Base-by-base conservation (phyloP, 176 grass and related monocot genomes). In the Cenchrus americanus region DNA sequence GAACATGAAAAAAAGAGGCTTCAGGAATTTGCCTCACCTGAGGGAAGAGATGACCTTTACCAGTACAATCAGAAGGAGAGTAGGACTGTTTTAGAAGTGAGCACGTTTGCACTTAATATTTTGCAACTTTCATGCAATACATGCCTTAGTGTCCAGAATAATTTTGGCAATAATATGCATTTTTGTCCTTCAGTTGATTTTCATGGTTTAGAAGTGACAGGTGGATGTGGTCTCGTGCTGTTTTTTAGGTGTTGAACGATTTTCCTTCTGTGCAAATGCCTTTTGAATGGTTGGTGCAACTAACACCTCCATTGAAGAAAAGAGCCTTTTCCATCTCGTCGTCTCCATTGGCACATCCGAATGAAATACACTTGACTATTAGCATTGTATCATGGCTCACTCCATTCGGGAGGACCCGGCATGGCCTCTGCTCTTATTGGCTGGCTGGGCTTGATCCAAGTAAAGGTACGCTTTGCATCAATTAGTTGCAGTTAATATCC, bases 251-350 rank as follows among this genome's bases (percentile, higher is more conserved):
- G 69, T 74, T 95, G 86, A 91, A 98, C 74, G 96, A 95, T 87
- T 98, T 98, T 82, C 87, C 93, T 60, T 98, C 91, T 0, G 92
- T 95, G 74, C 86, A 90, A 60, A 92, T 95, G 89, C 89, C 96
- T 86, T 95, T 98, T 83, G 96, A 98, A 82, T 95, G 96, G 96
- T 67, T 98, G 77, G 93, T 93, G 50, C 96, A 95, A 77, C 87
- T 98, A 66, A 92, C 92, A 19, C 96, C 96, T 87, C 91, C 93
- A 32, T 74, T 98, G 75, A 95, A 93, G 85, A 98, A 93, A 88
- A 90, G 96, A 87, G 91, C 93, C 13, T 98, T 93, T 95, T 98
- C 91, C 41, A 95, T 98, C 43, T 93, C 93, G 32, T 98, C 96
- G 19, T 98, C 96, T 17, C 93, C 96, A 49, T 89, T 91, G 77